Evolutionary conservation across 805 yeast species (phyloP).

Genomic region (Metschnikowia henanensis): DNA sequence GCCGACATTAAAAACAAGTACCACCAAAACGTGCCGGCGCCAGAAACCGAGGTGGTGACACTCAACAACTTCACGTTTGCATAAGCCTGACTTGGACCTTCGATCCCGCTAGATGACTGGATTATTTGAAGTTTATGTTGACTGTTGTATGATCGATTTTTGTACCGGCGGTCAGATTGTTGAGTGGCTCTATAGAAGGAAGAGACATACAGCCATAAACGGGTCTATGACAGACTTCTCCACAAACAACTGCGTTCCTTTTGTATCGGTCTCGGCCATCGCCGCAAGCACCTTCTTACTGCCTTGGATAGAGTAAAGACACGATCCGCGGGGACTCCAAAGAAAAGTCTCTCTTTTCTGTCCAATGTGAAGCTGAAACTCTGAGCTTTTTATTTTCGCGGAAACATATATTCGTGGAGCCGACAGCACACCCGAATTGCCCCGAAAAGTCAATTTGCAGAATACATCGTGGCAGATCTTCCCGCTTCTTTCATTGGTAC

Average conservation of each 20-base stretch:
- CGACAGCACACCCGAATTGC: not conserved
- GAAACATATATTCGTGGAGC: conserved; percentile 1
- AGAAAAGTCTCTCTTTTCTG: not conserved
- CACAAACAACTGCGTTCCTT: conserved; percentile 10
- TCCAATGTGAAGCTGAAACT: conserved; percentile 4
- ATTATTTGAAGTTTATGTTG: no score
- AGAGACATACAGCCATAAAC: conserved; percentile 13
- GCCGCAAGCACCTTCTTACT: not conserved
- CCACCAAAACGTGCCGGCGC: conserved; percentile 36
- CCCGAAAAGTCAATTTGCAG: not conserved
- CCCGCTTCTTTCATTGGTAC: not conserved
- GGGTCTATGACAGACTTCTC: conserved; percentile 9
- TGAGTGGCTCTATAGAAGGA: not conserved
- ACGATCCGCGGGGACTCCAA: not conserved
- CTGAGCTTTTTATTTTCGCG: conserved; percentile 14
- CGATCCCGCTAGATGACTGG: no score
- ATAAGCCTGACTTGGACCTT: no score
- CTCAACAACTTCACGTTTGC: conserved; percentile 33
- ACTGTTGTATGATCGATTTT: no score
- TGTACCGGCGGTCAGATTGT: no score
- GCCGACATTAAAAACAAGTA: conserved; percentile 30
- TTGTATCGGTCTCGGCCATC: not conserved
- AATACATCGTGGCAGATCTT: no score
- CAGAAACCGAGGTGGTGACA: conserved; percentile 31
- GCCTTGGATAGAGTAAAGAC: not conserved